Base-by-base conservation (phyloP, 768 basidiomycete genomes). In the Phaeotremella fagi region DNA sequence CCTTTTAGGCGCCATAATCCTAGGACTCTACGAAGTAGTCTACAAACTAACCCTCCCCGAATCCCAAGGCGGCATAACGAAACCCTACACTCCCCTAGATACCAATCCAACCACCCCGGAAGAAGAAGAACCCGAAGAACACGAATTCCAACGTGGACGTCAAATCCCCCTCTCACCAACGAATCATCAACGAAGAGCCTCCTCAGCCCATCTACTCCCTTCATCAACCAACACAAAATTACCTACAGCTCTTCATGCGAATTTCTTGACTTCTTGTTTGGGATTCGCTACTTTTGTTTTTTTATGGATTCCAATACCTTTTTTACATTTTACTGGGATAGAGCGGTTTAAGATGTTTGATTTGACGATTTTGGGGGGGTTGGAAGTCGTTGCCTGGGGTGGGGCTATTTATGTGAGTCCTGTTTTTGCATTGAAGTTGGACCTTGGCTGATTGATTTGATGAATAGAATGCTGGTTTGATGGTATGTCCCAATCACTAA, bases 231-330 rank as follows among this genome's bases (percentile, higher is more conserved):
- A 11, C 9, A 45, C 46, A 57, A 80, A 82, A 1, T 83, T 85
- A 0, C 88, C 90, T 3, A 87, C 91, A 58, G 90, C 88, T 20
- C 78, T 95, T 16, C 81, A 91, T 74, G 80, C 92, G 26, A 94
- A 92, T 66, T 73, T 89, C 50, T 64, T 94, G 43, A 90, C 88
- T 2, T 82, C 85, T 23, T 75, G 80, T 45, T 84, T 94, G n/a
- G 92, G 92, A 5, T 58, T 89, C 9, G 80, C 80, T 49, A 97
- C 90, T 0, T 65, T 86, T 16, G n/a, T 80, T 18, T 59, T 85
- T 6, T 77, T 95, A 11, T 90, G 88, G 87, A 79, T 89, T 22
- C 84, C 86, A 9, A 76, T 94, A 23, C 85, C 86, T 1, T 48
- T 91, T 33, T 77, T 92, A 9, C 84, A 92, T 68, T 81, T 79